Base-by-base conservation (phyloP, 2,329 filamentous ascomycete species). In the Ophiostoma tasmaniense region DNA sequence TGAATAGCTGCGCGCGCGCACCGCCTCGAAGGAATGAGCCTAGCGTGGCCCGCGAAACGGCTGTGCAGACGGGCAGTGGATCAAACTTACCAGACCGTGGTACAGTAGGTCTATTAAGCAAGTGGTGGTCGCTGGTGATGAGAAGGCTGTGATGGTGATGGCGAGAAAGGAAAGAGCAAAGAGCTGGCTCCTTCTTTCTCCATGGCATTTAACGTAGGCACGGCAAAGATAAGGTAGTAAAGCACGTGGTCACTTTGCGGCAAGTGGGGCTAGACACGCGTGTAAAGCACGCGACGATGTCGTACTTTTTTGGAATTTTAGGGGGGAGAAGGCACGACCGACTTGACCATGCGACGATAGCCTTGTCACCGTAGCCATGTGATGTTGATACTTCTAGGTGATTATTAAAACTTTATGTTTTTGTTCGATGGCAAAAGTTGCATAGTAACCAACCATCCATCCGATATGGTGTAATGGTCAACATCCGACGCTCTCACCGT, bases 401-500 rank as follows among this genome's bases (percentile, higher is more conserved):
- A n/a, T n/a, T n/a, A n/a, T n/a, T n/a, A n/a, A n/a, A n/a, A 52
- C 45, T 25, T 64, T 17, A 64, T 64, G 33, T n/a, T n/a, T n/a
- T n/a, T n/a, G n/a, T n/a, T n/a, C n/a, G n/a, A n/a, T n/a, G n/a
- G n/a, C n/a, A n/a, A n/a, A n/a, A n/a, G n/a, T n/a, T n/a, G 20
- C 14, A 33, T 33, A 30, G 22, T 35, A 11, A 42, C 25, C 22
- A 66, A 66, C 55, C 55, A 35, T 33, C n/a, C 65, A 69, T 71
- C 70, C 70, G 70, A 71, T 71, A 71, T 71, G 70, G 70, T 71
- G 70, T 71, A 71, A 71, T 71, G 70, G 70, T 59, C 69, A 71
- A 71, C 70, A 71, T 71, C 70, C 70, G 70, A 71, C 70, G 70
- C 70, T 71, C 70, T 71, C 70, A 71, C 70, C 70, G 70, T 71